Evolutionary conservation across 768 basidiomycete species (phyloP), one percentile per base, ranked within the genome.

Genomic region (Filobasidium wieringae): DNA sequence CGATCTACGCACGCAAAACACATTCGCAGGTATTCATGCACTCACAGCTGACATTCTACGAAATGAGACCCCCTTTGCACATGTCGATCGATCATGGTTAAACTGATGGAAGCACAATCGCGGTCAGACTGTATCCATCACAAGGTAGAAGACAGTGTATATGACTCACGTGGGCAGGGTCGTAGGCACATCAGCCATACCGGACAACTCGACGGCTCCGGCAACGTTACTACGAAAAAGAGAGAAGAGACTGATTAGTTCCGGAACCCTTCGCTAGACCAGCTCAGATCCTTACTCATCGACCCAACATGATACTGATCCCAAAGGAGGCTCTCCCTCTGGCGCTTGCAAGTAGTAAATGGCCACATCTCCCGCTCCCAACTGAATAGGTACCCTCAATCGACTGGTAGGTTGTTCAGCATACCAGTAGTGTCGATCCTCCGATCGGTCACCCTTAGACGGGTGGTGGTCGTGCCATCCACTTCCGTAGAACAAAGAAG

Each of bases 301-400:
- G 31, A 99, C 95, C 93, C 93, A 97, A 72, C 95, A 97, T 66
- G 92, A 78, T 53, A 80, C 79, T 64, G 84, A 83, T 31, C 87
- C 85, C 59, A 77, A 41, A 53, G 70, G 71, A 12, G 36, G 36
- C 45, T 64, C 68, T 51, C 72, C 72, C 49, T 80, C 65, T 11
- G 88, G 84, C 61, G 90, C 88, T 70, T 80, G 80, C 31, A 96
- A 59, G 74, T 84, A 95, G 75, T 96, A 96, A 8, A 99, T 79
- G 34, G 87, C 91, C 37, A 99, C 81, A 67, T 97, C 93, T 8
- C 95, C 95, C 30, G 86, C 88, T 4, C 86, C 85, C 0, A 87
- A 80, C 70, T 82, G 81, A 55, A 97, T 78, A 24, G 88, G 89
- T 29, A 99, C 82, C 29, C 93, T 77, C 36, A 99, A 70, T 72